Conservation (phyloP, 352 stramenopile genomes). For the Plasmopara viticola region DNA sequence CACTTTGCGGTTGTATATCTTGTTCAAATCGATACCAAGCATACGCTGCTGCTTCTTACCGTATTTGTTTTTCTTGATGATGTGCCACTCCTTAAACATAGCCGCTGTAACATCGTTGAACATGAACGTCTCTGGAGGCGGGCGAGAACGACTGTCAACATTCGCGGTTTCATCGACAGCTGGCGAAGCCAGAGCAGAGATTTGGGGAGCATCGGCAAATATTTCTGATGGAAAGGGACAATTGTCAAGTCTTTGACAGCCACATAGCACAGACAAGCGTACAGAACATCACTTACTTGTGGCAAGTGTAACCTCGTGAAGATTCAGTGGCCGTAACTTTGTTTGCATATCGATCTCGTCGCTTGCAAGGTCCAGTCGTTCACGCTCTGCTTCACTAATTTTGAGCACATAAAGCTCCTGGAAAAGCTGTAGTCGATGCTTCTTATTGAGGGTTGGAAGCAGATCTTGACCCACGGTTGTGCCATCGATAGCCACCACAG, state of each 20-base stretch:
- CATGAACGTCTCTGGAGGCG: conserved; percentile 85
- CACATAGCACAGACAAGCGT: background rate
- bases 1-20: conserved; percentile 88
- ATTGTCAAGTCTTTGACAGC: conserved; percentile 4
- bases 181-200: conserved; percentile 56
- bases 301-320: conserved; percentile 82
- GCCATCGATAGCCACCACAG: conserved; percentile 76
- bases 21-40: conserved; percentile 84
- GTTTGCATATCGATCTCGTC: conserved; percentile 88
- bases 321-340: conserved; percentile 71
- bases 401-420: conserved; percentile 87
- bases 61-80: conserved; percentile 91
- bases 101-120: conserved; percentile 86
- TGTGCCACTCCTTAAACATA: conserved; percentile 88
- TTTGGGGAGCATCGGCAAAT: conserved; percentile 78
- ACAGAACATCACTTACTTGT: conserved; percentile 50
- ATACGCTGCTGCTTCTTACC: conserved; percentile 86
- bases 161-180: conserved; percentile 60
- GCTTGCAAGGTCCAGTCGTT: conserved; percentile 71
- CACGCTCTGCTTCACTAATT: conserved; percentile 77
- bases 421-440: conserved; percentile 79
- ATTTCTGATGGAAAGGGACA: conserved; percentile 42
- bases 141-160: conserved; percentile 58
- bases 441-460: conserved; percentile 82
- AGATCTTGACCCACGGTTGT: conserved; percentile 76